Evolutionary conservation across 1,139 yeast genomes (phyloP), one percentile per base, ranked within the genome.

Genomic region (Yamadazyma blattariae): DNA sequence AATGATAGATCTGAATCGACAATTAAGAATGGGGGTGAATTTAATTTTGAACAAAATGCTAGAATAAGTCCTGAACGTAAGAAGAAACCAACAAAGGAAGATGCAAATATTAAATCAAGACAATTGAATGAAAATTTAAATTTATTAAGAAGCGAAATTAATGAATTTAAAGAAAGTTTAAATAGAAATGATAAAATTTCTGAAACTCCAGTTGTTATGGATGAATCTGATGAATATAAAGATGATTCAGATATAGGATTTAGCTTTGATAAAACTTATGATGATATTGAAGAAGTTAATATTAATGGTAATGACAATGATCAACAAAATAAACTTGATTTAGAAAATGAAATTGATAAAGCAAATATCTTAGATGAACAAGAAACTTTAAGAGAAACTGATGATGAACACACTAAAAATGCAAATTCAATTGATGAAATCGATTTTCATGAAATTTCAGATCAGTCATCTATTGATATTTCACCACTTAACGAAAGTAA

Each of bases 81-180:
- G 16, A 33, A 29, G 20, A 29, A 27, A 12, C 30, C 35, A 3
- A 28, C 32, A 7, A 35, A 35, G 25, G 17, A 27, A 20, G 39
- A 36, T 24, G 25, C 36, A 25, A 48, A 53, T 27, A 41, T 30
- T 18, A 63, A 64, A 37, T 41, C 51, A 3, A 34, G 36, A 30
- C 66, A 66, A 35, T 54, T 70, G 48, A 67, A 67, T 40, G 71
- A 67, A 36, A 68, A 69, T 40, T 58, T 71, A 40, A 71, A 69
- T 41, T 46, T 68, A 36, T 57, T 71, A 36, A 50, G 75, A 36
- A 55, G 60, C 18, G 77, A 71, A 46, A 67, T 71, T 38, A 69
- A 69, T 42, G 74, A 70, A 38, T 71, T 70, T 42, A 70, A 69
- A 37, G 75, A 70, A 37, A 67, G 71, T 38, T 56, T 69, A 44